Base-by-base conservation (phyloP, 192 early-diverging fungal species). In the Backusella morwellensis region DNA sequence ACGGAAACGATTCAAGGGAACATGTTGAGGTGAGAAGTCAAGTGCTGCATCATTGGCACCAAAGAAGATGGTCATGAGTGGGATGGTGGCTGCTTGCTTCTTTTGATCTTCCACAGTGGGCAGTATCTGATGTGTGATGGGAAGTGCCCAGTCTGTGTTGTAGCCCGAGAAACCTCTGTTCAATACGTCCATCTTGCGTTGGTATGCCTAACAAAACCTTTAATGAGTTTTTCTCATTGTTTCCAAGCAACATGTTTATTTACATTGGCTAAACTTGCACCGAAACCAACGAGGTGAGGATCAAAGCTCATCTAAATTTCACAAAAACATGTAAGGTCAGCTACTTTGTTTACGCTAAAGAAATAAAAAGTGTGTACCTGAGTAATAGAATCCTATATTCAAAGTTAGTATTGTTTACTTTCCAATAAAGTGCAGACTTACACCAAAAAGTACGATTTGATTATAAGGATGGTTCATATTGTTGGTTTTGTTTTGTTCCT, bases 131-230 rank as follows among this genome's bases (percentile, higher is more conserved):
- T 75, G 77, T 1, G 92, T 84, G 14, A 95, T 66, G 12, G 86
- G 78, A 35, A 87, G 83, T 2, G 86, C 88, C 72, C 85, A 80
- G 50, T 85, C 87, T 4, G 93, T 90, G 68, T 90, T 95, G 83
- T 91, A 95, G 12, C 92, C 95, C n/a, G 90, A 87, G 75, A 90
- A 95, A 2, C 96, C 96, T 12, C 95, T 87, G 72, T 93, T 94
- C 12, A 96, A 76, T 8, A 97, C 83, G 71, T 96, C 95, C 40
- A 93, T 74, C 70, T 87, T 90, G 23, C 93, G 90, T 72, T 87
- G 85, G 72, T 92, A 96, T 7, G 76, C 63, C 70, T 90, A 70
- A 3, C 81, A 6, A 91, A 77, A 42, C 32, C 32, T 29, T 0
- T 77, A 52, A 75, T 84, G 70, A 34, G 70, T 69, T 68, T 70